These are phyloP conservation scores for Stropharia rugosoannulata DNA, from an alignment of 768 basidiomycete species.

Conservation along the genomic window DNA sequence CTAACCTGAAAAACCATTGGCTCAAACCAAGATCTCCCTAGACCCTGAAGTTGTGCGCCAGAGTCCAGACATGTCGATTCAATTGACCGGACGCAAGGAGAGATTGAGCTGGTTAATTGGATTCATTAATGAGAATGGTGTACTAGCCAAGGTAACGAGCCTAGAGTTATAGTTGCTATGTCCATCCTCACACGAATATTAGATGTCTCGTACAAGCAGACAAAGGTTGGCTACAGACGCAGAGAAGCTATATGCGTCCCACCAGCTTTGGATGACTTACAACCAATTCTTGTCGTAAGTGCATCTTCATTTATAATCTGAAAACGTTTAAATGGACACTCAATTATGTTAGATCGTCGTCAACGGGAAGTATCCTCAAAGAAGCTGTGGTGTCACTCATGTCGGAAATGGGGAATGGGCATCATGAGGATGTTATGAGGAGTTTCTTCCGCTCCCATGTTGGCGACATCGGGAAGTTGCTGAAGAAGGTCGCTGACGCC, in stretches of 20 bases:
- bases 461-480: conserved; percentile 61
- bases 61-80: conserved; percentile 79
- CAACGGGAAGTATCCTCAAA: conserved; percentile 62
- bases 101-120: conserved; percentile 82
- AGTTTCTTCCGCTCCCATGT: conserved; percentile 80
- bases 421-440: conserved; percentile 76
- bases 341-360: conserved; percentile 41
- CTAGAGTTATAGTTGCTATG: background rate
- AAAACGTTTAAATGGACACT: background rate
- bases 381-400: conserved; percentile 73
- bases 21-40: conserved; percentile 17
- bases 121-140: conserved; percentile 87
- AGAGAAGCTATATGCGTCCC: conserved; percentile 81
- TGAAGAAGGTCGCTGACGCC: conserved; percentile 58
- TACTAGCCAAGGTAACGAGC: conserved; percentile 62
- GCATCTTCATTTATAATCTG: background rate
- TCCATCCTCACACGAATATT: background rate
- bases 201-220: conserved; percentile 83
- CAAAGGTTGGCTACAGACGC: conserved; percentile 78
- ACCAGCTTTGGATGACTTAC: conserved; percentile 78
- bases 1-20: conserved; percentile 5
- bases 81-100: conserved; percentile 72
- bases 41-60: conserved; percentile 67
- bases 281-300: conserved; percentile 67
- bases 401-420: conserved; percentile 49